Percentiles rank a stretch among this genome's conserved stretches.
Conservation (phyloP, 2,329 filamentous ascomycete species). For the Penicillium sclerotigenum region DNA sequence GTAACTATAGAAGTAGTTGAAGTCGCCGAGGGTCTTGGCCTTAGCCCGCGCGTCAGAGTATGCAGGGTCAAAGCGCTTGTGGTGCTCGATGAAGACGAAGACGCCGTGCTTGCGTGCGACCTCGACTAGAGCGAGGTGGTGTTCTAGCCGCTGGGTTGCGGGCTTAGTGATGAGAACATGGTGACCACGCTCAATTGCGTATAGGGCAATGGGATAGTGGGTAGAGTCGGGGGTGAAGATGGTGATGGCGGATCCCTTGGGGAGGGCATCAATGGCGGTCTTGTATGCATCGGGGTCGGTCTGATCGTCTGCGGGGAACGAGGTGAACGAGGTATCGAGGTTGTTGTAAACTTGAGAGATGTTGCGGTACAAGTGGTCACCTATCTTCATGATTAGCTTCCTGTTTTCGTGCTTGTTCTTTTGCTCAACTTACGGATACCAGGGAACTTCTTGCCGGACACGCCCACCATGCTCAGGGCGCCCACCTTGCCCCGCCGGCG, state of each 20-base stretch:
- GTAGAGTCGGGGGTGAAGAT: slow-evolving; percentile 95
- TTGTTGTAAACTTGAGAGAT: slow-evolving; percentile 84
- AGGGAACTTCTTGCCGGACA: slow-evolving; percentile 83
- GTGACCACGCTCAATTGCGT: slow-evolving; percentile 81
- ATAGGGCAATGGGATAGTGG: slow-evolving; percentile 86
- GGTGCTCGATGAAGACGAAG: slow-evolving; percentile 91
- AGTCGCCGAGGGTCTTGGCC: slow-evolving; percentile 76
- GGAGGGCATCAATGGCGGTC: slow-evolving; percentile 76
- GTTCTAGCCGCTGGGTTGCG: slow-evolving; percentile 75
- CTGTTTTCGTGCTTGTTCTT: not conserved
- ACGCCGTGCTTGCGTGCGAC: slow-evolving; percentile 72
- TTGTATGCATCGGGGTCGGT: slow-evolving; percentile 81
- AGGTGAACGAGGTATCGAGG: slow-evolving; percentile 80
- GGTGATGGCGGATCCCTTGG: slow-evolving; percentile 81
- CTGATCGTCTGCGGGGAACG: slow-evolving; percentile 71
- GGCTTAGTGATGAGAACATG: slow-evolving; percentile 95
- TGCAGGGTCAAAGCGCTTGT: slow-evolving; percentile 92
- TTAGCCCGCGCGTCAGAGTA: slow-evolving; percentile 83
- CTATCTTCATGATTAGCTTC: slow-evolving; percentile 42
- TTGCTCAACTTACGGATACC: slow-evolving; percentile 67
- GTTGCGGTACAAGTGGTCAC: slow-evolving; percentile 80
- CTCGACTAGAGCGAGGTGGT: slow-evolving; percentile 73
- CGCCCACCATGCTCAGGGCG: slow-evolving; percentile 83
- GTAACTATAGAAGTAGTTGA: slow-evolving; percentile 98
- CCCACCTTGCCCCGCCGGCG: slow-evolving; percentile 83